Evolutionary conservation across 371 early-diverging fungal genomes (phyloP).

Genomic region (Mortierella sp.): DNA sequence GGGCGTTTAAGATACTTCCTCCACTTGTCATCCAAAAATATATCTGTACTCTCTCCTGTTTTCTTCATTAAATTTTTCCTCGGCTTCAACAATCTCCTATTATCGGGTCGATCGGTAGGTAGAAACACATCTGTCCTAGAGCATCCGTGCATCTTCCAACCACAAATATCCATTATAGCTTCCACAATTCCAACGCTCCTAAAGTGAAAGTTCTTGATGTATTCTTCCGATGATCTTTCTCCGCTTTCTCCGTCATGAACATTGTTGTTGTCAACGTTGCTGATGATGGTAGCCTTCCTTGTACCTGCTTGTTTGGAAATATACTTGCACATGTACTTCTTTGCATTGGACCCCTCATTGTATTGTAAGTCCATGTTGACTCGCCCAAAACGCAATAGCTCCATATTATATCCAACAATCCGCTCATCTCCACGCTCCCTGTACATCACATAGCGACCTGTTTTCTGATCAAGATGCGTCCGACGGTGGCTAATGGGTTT

Average conservation of each 20-base stretch:
- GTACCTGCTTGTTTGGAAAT: conserved; percentile 16
- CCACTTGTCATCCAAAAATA: conserved; percentile 29
- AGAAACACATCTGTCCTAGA: conserved; percentile 17
- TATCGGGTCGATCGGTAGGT: conserved; percentile 17
- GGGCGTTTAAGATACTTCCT: conserved; percentile 25
- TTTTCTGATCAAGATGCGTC: conserved; percentile 7
- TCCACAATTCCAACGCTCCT: conserved; percentile 29
- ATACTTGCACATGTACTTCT: conserved; percentile 29
- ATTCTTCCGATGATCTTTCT: conserved; percentile 5
- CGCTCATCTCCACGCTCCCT: conserved; percentile 14
- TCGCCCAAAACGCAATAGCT: conserved; percentile 22
- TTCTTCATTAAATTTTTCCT: no score
- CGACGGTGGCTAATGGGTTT: conserved; percentile 2
- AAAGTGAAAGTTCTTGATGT: conserved; percentile 25
- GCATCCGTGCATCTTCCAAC: conserved; percentile 33
- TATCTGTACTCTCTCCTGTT: conserved; percentile 19
- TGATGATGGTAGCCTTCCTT: conserved; percentile 6
- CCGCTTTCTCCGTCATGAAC: conserved; percentile 1
- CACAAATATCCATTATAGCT: conserved; percentile 33
- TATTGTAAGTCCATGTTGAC: conserved; percentile 33
- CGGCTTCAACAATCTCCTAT: no score
- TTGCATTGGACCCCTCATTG: conserved; percentile 21
- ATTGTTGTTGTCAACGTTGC: conserved; percentile 4
- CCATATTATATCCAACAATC: conserved; percentile 21
- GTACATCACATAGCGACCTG: conserved; percentile 12